phyloP scores from a whole-genome alignment of 768 basidiomycete genomes.

The Trametes maxima region DNA sequence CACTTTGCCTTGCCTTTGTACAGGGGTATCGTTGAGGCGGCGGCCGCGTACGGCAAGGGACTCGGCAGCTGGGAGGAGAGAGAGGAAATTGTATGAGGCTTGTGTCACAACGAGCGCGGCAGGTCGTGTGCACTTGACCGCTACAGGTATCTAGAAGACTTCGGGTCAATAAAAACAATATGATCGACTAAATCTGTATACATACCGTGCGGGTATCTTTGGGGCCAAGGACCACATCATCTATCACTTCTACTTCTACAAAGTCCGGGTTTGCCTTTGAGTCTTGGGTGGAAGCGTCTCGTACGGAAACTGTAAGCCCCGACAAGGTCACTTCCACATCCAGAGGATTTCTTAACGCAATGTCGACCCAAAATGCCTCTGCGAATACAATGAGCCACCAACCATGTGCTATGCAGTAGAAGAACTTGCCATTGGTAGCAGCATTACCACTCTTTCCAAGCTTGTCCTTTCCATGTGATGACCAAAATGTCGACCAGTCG shows the following conservation, averaged over 20 bases:
- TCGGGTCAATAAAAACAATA: not conserved
- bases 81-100: constrained; percentile 70
- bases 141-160: constrained; percentile 56
- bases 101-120: constrained; percentile 58
- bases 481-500: constrained; percentile 65
- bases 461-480: constrained; percentile 51
- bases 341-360: constrained; percentile 71
- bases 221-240: constrained; percentile 62
- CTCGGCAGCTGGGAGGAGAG: constrained; percentile 69
- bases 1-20: constrained; percentile 65
- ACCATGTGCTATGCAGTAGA: not conserved
- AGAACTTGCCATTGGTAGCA: constrained; percentile 57
- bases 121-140: constrained; percentile 55
- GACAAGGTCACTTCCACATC: constrained; percentile 72
- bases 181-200: not conserved
- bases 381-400: constrained; percentile 12
- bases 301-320: constrained; percentile 57
- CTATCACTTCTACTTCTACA: constrained; percentile 60
- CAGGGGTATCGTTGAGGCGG: constrained; percentile 72
- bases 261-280: constrained; percentile 39
- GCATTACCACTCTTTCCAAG: constrained; percentile 61
- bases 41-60: constrained; percentile 69
- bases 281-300: constrained; percentile 40
- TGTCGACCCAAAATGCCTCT: constrained; percentile 82
- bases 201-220: constrained; percentile 68